Evolutionary conservation across 257 asterid species (phyloP).

Genomic region (Plantago major): DNA sequence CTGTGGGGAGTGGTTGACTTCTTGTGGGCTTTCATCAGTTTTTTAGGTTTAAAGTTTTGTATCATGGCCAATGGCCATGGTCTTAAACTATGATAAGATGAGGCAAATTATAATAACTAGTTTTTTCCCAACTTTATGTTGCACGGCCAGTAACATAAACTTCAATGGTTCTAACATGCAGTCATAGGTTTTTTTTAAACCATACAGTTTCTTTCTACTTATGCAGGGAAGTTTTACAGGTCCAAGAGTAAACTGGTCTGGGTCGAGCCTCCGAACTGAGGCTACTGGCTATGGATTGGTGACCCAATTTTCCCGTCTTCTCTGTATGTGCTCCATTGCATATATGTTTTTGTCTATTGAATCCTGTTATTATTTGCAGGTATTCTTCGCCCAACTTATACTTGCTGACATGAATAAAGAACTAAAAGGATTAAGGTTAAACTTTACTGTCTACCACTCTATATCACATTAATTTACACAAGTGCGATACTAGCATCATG

Average conservation of each 20-base stretch:
- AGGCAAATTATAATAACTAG: no score
- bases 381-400: slow-evolving; percentile 89
- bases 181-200: not conserved
- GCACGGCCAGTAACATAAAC: no score
- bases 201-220: slow-evolving; percentile 11
- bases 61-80: no score
- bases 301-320: slow-evolving; percentile 20
- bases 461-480: not conserved
- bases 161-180: no score
- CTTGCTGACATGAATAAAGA: slow-evolving; percentile 99
- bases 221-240: slow-evolving; percentile 98
- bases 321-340: not conserved
- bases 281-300: slow-evolving; percentile 99
- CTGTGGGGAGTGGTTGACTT: not conserved
- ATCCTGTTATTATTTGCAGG: slow-evolving; percentile 48
- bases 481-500: slow-evolving; percentile 6
- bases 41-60: not conserved
- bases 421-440: slow-evolving; percentile 90
- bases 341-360: slow-evolving; percentile 19
- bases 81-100: no score
- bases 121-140: no score
- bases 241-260: slow-evolving; percentile 95
- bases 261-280: slow-evolving; percentile 95
- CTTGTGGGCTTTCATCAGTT: not conserved
- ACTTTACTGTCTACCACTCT: slow-evolving; percentile 19